Evolutionary conservation across 345 rosid genomes (phyloP).

Genomic region (Eucalyptus pauciflora): DNA sequence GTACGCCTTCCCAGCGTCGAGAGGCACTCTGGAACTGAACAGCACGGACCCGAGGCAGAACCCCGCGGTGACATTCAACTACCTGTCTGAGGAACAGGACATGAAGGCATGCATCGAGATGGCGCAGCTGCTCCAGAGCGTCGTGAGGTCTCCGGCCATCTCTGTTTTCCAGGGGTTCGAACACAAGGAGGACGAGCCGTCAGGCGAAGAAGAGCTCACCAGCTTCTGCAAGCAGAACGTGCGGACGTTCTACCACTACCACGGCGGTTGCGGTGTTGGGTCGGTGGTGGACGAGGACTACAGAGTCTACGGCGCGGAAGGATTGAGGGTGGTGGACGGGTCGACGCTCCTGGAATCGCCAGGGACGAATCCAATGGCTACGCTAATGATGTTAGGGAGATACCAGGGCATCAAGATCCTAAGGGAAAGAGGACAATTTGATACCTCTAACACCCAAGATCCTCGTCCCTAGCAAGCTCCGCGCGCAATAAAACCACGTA

Average conservation of each 20-base stretch:
- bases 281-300: constrained; percentile 46
- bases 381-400: constrained; percentile 64
- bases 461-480: background rate
- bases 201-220: constrained; percentile 17
- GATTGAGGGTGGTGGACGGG: constrained; percentile 61
- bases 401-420: constrained; percentile 59
- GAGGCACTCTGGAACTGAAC: constrained; percentile 45
- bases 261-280: constrained; percentile 56
- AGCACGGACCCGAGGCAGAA: constrained; percentile 48
- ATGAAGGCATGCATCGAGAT: constrained; percentile 38
- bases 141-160: constrained; percentile 42
- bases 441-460: background rate
- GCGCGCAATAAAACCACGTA: background rate
- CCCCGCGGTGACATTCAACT: constrained; percentile 61
- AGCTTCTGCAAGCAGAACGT: constrained; percentile 52
- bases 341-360: constrained; percentile 70
- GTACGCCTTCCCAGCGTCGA: constrained; percentile 56
- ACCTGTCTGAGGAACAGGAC: constrained; percentile 39
- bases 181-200: constrained; percentile 9
- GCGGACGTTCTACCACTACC: constrained; percentile 55
- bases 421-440: constrained; percentile 9
- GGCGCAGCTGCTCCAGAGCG: constrained; percentile 40
- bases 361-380: constrained; percentile 82
- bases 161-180: constrained; percentile 24
- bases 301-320: constrained; percentile 32